These are phyloP conservation scores for Citrus mangshanensis DNA, from an alignment of 345 rosid genomes.

Conservation along the genomic window DNA sequence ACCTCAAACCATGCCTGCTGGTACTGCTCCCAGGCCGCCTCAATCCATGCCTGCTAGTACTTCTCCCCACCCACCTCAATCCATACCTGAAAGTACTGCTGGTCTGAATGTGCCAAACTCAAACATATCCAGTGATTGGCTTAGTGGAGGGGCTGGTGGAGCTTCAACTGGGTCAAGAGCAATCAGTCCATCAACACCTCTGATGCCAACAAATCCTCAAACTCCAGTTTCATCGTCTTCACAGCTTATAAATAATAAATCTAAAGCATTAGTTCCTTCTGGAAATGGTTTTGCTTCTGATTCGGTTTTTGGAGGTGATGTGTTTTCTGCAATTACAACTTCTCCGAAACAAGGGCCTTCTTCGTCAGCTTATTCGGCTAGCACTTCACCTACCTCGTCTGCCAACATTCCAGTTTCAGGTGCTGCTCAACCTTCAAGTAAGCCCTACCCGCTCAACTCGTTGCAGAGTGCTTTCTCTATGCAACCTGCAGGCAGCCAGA, in stretches of 20 bases:
- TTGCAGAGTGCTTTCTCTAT: conserved; percentile 60
- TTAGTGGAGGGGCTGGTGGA: conserved; percentile 47
- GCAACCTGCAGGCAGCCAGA: conserved; percentile 62
- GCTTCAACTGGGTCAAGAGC: conserved; percentile 44
- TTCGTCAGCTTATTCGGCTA: conserved; percentile 37
- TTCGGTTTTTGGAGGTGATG: conserved; percentile 49
- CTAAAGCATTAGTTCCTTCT: conserved; percentile 51
- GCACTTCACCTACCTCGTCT: conserved; percentile 37
- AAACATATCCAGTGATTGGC: conserved; percentile 52
- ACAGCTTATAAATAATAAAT: conserved; percentile 33
- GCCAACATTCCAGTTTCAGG: conserved; percentile 48
- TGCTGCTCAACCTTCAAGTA: conserved; percentile 47
- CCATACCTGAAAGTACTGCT: conserved; percentile 32
- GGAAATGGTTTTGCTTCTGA: conserved; percentile 55
- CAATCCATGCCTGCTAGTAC: conserved; percentile 30
- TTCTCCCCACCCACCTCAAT: conserved; percentile 43
- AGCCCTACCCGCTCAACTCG: conserved; percentile 64
- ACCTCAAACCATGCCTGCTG: conserved; percentile 35
- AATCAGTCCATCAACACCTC: conserved; percentile 32
- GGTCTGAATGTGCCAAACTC: conserved; percentile 38
- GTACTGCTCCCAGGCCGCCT: conserved; percentile 34
- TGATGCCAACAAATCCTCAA: conserved; percentile 38
- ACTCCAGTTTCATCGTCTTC: conserved; percentile 35
- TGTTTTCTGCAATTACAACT: conserved; percentile 49
- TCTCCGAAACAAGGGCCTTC: conserved; percentile 49